Evolutionary conservation across 2,329 filamentous ascomycete genomes (phyloP), one percentile per base, ranked within the genome.

Genomic region (Basipetospora chlamydospora): DNA sequence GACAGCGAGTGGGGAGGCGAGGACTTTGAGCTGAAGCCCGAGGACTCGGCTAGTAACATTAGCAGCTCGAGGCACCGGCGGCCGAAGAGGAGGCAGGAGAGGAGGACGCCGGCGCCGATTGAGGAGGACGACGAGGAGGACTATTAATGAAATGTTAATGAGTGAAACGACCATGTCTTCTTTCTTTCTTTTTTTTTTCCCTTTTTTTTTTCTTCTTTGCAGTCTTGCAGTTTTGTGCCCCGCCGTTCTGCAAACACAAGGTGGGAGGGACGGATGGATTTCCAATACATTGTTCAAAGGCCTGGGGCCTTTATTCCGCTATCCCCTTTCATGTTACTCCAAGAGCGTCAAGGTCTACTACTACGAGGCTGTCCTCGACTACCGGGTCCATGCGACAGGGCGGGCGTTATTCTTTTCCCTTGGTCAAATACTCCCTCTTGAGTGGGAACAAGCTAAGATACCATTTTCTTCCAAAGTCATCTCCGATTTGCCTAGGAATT

Each of bases 41-140:
- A 88, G 49, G 82, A 88, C 54, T 80, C 73, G 38, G 82, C 82
- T 17, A 86, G 80, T 56, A 86, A 87, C 51, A 82, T 88, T 41
- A 78, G 73, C 49, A 81, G 76, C 50, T 78, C 77, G 37, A 57
- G 79, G 46, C 66, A 79, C 49, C 66, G 76, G 46, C 64, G 75
- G 49, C 77, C 73, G 28, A 81, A 79, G 63, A 63, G 77, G 49
- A 68, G 74, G 47, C 72, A 69, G 43, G 77, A 83, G 57, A 64
- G 80, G 44, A 66, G 77, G 41, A 84, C 79, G 15, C 80, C 80
- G 1, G 80, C 79, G 11, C 70, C 74, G 5, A 80, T 85, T 38
- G 75, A 80, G 48, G 79, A 84, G 51, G 82, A 88, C 46, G 62
- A 67, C 0, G 62, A 85, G 25, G 88, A 87, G 43, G 42, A 36